These are phyloP conservation scores for Pleurotus tuber-regium DNA, from an alignment of 768 basidiomycete species.

Conservation along the genomic window DNA sequence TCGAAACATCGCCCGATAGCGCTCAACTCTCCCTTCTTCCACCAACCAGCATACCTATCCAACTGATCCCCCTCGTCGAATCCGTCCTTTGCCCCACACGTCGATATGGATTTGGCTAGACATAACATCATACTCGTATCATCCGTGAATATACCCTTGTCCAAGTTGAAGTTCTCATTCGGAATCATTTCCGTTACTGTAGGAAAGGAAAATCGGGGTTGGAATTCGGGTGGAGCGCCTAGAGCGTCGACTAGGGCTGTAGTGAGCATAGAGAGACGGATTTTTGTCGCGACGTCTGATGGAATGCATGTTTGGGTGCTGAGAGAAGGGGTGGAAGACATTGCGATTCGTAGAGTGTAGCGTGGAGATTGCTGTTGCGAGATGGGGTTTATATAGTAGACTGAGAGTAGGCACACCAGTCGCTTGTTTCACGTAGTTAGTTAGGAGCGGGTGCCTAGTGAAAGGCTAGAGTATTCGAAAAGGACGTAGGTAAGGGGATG, in stretches of 20 bases:
- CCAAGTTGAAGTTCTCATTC: slow-evolving; percentile 34
- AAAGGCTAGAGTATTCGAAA: no score
- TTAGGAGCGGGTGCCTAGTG: no score
- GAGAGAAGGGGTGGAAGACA: not conserved
- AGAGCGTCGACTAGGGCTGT: slow-evolving; percentile 45
- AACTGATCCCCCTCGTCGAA: slow-evolving; percentile 36
- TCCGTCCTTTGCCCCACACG: slow-evolving; percentile 21
- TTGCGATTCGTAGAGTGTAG: no score
- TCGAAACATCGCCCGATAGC: slow-evolving; percentile 36
- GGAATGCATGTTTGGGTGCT: not conserved
- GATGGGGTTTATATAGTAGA: not conserved
- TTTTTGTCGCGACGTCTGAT: slow-evolving; percentile 29
- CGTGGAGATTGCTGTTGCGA: not conserved
- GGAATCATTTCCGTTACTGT: slow-evolving; percentile 34
- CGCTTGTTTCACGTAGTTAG: no score
- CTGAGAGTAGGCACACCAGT: no score
- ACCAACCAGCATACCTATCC: slow-evolving; percentile 32
- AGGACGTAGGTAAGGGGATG: no score
- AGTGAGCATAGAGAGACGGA: slow-evolving; percentile 34
- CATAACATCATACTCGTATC: slow-evolving; percentile 48
- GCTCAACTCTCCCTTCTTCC: slow-evolving; percentile 29
- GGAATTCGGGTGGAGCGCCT: slow-evolving; percentile 42
- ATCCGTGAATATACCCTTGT: slow-evolving; percentile 44
- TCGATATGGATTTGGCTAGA: slow-evolving; percentile 38
- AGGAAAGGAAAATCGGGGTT: slow-evolving; percentile 34